Percentiles rank a stretch among this genome's conserved stretches.
Evolutionary conservation across 2,329 filamentous ascomycete species (phyloP).

Genomic region (Geosmithia morbida): DNA sequence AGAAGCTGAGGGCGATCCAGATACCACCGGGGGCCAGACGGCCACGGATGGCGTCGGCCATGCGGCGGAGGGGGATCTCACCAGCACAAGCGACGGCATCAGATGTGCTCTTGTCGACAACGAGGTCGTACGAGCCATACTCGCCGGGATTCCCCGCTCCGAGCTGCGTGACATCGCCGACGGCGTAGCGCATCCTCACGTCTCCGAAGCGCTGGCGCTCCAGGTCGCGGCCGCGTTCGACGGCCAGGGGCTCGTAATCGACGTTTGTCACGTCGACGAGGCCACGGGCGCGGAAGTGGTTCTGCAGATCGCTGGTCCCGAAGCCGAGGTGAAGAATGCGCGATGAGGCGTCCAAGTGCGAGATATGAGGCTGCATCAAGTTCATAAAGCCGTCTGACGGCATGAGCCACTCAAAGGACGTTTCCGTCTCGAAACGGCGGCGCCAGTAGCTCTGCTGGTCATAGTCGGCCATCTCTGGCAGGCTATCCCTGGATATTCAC

Average conservation of each 20-base stretch:
- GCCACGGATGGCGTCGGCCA: constrained; percentile 20
- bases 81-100: constrained; percentile 33
- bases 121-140: constrained; percentile 19
- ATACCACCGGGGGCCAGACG: constrained; percentile 20
- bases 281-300: constrained; percentile 25
- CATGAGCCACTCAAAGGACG: constrained; percentile 31
- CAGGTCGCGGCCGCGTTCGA: constrained; percentile 23
- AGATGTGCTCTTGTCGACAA: constrained; percentile 33
- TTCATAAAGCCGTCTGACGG: constrained; percentile 24
- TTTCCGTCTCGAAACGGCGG: constrained; percentile 27
- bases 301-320: constrained; percentile 35
- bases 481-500: background rate
- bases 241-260: constrained; percentile 33
- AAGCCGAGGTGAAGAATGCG: constrained; percentile 30
- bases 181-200: constrained; percentile 24
- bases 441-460: constrained; percentile 36
- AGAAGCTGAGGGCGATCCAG: constrained; percentile 35
- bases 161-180: constrained; percentile 29
- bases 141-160: background rate
- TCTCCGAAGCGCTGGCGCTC: constrained; percentile 27
- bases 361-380: constrained; percentile 22
- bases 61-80: constrained; percentile 17
- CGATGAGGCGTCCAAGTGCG: constrained; percentile 9
- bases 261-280: constrained; percentile 30
- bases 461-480: constrained; percentile 16